These are phyloP conservation scores for Suhomyces terraborum DNA, from an alignment of 1,139 yeast genomes.

Conservation along the genomic window DNA sequence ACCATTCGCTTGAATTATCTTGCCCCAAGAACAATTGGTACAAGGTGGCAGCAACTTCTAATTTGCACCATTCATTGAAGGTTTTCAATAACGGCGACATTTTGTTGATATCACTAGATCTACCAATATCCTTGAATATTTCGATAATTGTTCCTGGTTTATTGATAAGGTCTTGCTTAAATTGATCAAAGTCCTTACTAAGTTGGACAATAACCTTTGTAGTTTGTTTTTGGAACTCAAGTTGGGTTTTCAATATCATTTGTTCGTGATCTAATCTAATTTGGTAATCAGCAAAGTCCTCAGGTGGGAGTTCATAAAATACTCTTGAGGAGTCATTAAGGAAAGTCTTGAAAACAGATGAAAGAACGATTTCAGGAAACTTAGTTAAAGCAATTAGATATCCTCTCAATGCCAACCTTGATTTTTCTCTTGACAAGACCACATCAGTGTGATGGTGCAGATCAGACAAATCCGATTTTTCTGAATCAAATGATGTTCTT, in stretches of 20 bases:
- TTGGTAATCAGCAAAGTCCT: constrained; percentile 56
- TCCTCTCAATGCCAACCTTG: constrained; percentile 74
- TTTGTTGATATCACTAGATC: constrained; percentile 53
- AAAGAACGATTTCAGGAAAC: constrained; percentile 57
- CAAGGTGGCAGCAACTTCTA: constrained; percentile 80
- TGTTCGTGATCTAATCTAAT: constrained; percentile 62
- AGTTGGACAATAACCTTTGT: constrained; percentile 42
- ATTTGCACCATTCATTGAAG: constrained; percentile 77
- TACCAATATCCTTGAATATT: constrained; percentile 66
- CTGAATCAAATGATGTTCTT: constrained; percentile 9
- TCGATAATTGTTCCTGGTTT: constrained; percentile 52
- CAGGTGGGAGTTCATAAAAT: constrained; percentile 33
- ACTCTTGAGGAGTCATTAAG: constrained; percentile 36
- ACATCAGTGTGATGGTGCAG: background rate
- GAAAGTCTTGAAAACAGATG: constrained; percentile 55
- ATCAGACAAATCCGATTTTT: constrained; percentile 3
- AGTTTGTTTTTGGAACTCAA: constrained; percentile 73
- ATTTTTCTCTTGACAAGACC: constrained; percentile 54
- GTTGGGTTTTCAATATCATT: constrained; percentile 62
- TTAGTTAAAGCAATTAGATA: constrained; percentile 58
- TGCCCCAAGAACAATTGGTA: constrained; percentile 78
- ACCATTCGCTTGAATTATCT: constrained; percentile 75
- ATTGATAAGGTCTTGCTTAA: constrained; percentile 53
- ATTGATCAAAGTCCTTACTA: constrained; percentile 52
- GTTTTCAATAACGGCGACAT: constrained; percentile 67